Base-by-base conservation (phyloP, 2,329 filamentous ascomycete species). In the Triangularia setosa region DNA sequence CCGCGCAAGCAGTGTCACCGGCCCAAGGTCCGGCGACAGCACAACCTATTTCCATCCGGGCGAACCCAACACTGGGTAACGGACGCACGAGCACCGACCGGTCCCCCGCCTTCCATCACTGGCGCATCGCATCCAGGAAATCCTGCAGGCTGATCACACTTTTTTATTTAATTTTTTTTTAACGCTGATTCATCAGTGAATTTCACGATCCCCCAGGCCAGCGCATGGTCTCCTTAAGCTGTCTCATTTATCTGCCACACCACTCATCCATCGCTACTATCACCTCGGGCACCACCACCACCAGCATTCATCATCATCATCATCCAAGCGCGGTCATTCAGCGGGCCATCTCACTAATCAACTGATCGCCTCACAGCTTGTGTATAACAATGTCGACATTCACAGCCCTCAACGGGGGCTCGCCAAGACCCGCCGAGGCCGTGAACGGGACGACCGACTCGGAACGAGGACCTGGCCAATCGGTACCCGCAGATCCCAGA, bases 321-420 rank as follows among this genome's bases (percentile, higher is more conserved):
- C 59, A 35, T 18, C 48, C 52, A 40, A 55, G 14, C 23, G 12
- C 24, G 12, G 25, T 18, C 52, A 55, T 14, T 27, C 52, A 28
- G 25, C 52, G 27, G 52, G 25, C 23, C 27, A 23, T 27, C 8
- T 55, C 52, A 55, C 23, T 55, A 28, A 18, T 18, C 24, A n/a
- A 55, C 52, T 25, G 16, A 27, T 23, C 52, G 52, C 21, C 23
- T 27, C 23, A 55, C 4, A 27, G 44, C 52, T 53, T 57, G 28
- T 61, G 16, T 62, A 52, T 57, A 61, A 74, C 70, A 69, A 84
- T 84, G 83, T 78, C 82, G 44, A 74, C 79, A n/a, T 84, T 83
- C 65, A 82, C 78, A 28, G 80, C 81, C 68, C 78, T 84, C n/a
- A 83, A 83, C 66, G 80, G 81, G 68, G 78, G 75, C 69, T 83